Conservation (phyloP, 2,329 filamentous ascomycete genomes). For the Alternaria panax region DNA sequence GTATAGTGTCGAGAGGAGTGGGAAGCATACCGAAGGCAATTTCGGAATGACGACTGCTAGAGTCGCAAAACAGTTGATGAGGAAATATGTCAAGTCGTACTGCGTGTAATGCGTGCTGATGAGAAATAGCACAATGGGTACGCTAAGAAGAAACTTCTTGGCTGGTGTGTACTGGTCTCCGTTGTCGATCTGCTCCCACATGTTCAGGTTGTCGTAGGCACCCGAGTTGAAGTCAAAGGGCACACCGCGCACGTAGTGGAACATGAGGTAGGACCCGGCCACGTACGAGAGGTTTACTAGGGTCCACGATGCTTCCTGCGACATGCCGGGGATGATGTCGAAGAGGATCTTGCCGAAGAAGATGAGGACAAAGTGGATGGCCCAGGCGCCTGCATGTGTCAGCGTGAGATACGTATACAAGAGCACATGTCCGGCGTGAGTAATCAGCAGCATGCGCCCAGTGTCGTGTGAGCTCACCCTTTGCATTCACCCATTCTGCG, state of each 20-base stretch:
- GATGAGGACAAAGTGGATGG: conserved; percentile 95
- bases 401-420: conserved; percentile 8
- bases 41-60: conserved; percentile 95
- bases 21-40: conserved; percentile 81
- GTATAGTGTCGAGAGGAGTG: background rate
- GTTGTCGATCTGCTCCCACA: conserved; percentile 99
- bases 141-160: conserved; percentile 96
- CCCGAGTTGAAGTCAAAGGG: conserved; percentile 99
- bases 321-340: conserved; percentile 94
- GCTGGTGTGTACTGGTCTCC: conserved; percentile 98
- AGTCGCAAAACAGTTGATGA: conserved; percentile 93
- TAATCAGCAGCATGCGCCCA: background rate
- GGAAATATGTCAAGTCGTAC: conserved; percentile 96
- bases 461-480: conserved; percentile 69
- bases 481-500: conserved; percentile 98
- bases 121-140: conserved; percentile 92
- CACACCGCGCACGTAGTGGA: conserved; percentile 96
- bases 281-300: conserved; percentile 99
- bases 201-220: conserved; percentile 98
- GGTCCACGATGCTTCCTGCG: conserved; percentile 98
- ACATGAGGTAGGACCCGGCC: conserved; percentile 99
- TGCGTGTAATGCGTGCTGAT: conserved; percentile 99
- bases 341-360: conserved; percentile 92
- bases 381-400: conserved; percentile 81
- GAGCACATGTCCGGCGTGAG: background rate